These are phyloP conservation scores for Trichoderma arundinaceum DNA, from an alignment of 2,329 filamentous ascomycete species.

Conservation along the genomic window DNA sequence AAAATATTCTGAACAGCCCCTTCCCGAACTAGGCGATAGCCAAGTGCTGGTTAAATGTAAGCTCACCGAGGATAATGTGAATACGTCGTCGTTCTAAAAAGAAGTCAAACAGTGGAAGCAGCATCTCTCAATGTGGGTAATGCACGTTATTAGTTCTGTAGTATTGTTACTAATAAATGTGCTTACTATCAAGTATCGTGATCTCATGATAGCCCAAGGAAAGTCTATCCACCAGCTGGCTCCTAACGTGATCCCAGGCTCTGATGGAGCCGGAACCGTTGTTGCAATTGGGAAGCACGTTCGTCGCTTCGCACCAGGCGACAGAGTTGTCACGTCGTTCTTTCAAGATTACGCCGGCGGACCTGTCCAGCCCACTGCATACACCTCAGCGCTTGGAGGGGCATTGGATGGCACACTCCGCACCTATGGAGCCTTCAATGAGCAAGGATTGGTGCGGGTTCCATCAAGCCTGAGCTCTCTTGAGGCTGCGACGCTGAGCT, in stretches of 20 bases:
- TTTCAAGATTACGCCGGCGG: constrained; percentile 13
- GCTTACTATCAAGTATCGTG: neutral
- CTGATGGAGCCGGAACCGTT: constrained; percentile 13
- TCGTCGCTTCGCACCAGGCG: constrained; percentile 13
- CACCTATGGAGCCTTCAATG: constrained; percentile 12
- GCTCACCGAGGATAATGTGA: neutral
- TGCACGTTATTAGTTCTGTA: neutral
- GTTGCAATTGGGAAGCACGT: constrained; percentile 20
- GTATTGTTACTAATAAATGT: neutral
- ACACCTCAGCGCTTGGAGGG: neutral
- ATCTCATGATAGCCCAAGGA: constrained; percentile 5
- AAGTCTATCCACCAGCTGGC: neutral
- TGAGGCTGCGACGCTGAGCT: constrained; percentile 6
- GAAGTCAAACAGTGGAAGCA: neutral
- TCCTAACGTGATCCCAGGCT: constrained; percentile 9
- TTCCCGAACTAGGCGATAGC: constrained; percentile 18
- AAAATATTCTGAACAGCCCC: constrained; percentile 5
- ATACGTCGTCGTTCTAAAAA: neutral
- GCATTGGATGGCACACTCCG: constrained; percentile 11
- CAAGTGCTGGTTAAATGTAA: constrained; percentile 14
- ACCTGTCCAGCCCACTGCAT: neutral
- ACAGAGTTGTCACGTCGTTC: constrained; percentile 17
- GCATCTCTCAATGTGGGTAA: constrained; percentile 14
- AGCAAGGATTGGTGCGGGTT: neutral
- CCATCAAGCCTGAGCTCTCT: constrained; percentile 1